Percentiles rank a stretch among this genome's conserved stretches.
Evolutionary conservation across 345 rosid genomes (phyloP).

Genomic region (Anacardium occidentale): DNA sequence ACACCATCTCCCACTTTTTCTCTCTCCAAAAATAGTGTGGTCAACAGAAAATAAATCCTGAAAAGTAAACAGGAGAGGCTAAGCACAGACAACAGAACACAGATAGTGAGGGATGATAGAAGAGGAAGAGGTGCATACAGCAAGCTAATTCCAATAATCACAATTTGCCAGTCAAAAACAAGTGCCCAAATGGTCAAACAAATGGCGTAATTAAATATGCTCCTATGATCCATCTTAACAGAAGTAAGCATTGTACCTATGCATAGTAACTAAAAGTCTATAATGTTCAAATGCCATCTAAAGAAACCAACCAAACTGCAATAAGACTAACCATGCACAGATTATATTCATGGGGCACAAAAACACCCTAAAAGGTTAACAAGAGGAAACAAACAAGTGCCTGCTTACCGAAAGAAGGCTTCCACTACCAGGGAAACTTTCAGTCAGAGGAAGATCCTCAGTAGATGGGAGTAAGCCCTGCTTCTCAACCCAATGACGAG

Average conservation of each 20-base stretch:
- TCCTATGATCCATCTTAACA: too few relatives aligned
- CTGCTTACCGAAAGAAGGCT: constrained; percentile 75
- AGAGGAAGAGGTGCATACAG: neutral
- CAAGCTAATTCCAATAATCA: too few relatives aligned
- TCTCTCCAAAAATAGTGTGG: neutral
- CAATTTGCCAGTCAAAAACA: too few relatives aligned
- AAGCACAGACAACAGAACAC: neutral
- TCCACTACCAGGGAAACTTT: constrained; percentile 88
- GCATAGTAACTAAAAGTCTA: neutral
- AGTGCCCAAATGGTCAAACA: too few relatives aligned
- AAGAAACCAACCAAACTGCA: neutral
- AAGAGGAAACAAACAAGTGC: neutral
- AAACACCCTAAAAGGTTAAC: neutral
- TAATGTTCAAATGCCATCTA: neutral
- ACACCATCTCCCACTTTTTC: neutral
- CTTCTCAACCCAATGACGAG: constrained; percentile 99
- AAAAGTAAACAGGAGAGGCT: neutral
- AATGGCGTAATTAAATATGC: too few relatives aligned
- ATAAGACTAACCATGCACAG: neutral
- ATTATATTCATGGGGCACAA: neutral
- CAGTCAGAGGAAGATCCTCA: constrained; percentile 94
- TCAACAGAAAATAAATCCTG: neutral
- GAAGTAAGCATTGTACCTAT: neutral
- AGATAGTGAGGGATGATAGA: neutral
- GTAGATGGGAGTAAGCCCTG: constrained; percentile 93